Evolutionary conservation across 1,284 basidiomycete genomes (phyloP), one percentile per base, ranked within the genome.

Genomic region (Irpex sp.): DNA sequence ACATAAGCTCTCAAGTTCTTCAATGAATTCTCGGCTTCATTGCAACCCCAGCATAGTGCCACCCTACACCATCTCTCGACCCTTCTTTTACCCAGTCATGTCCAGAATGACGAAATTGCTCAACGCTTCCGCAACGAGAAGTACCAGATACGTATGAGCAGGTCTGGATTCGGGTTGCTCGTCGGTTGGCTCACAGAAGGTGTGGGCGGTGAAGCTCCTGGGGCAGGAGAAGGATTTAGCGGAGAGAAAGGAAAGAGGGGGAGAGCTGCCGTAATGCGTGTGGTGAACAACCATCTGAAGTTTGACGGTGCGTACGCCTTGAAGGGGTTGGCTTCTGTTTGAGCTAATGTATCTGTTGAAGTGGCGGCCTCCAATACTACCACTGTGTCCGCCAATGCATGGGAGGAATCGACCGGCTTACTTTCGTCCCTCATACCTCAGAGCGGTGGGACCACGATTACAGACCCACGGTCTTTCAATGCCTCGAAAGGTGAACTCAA

Each of bases 181-280:
- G 84, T 98, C 6, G 96, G 96, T 44, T 99, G 97, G 97, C 79
- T 99, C 61, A 97, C 93, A 17, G 94, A 96, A 73, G 94, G 94
- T 38, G 81, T 89, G n/a, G 92, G 92, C 36, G 92, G 94, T 36
- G 94, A 96, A 71, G 88, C 90, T 1, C 79, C 89, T 34, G 91
- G 96, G 36, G 84, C 87, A 64, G 91, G 93, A 7, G 88, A 91
- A 58, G 92, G 94, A 17, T 93, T 94, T 68, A 83, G 89, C 26
- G 89, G 94, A 5, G 93, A 95, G 68, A 86, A 84, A 66, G 87
- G 91, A 34, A 91, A 92, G 68, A 82, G 91, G 65, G 91, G 92
- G 38, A 78, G 93, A 70, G 84, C 93, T 61, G 88, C 94, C 7
- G 91, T 98, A 64, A 91, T 98, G 85, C 86, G 91, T 57, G 94